A percentile compares a stretch with the other conserved stretches of the same genome.
Conservation (phyloP, 768 basidiomycete genomes). For the Lentinula sp. region DNA sequence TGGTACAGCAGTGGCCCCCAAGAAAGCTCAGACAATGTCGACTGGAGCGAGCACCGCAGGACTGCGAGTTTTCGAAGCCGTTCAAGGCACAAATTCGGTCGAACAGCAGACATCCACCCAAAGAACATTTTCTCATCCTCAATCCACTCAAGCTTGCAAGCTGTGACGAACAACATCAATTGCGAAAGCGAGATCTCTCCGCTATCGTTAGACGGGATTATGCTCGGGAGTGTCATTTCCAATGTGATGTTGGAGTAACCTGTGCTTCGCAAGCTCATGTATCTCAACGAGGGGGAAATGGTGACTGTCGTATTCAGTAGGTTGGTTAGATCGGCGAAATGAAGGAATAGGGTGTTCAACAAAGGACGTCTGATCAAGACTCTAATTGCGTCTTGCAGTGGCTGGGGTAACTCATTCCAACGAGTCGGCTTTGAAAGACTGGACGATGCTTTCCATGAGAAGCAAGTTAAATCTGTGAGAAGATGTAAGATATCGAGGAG, state of each 20-base stretch:
- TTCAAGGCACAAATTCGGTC: background rate
- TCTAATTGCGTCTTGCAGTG: background rate
- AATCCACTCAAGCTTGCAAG: slow-evolving; percentile 5
- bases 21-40: background rate
- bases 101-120: slow-evolving; percentile 1
- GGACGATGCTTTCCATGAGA: background rate
- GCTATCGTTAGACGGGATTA: background rate
- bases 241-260: background rate
- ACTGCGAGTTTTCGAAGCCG: slow-evolving; percentile 2
- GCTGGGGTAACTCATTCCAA: slow-evolving; percentile 1
- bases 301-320: background rate
- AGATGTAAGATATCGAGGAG: background rate
- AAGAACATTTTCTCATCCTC: background rate
- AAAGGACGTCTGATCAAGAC: background rate
- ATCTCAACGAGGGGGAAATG: background rate
- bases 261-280: background rate
- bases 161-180: background rate
- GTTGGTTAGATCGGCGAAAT: background rate
- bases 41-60: background rate
- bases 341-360: background rate
- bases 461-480: background rate
- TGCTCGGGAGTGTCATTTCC: background rate
- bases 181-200: background rate
- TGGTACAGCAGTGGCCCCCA: slow-evolving; percentile 2
- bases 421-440: background rate